Conservation (phyloP, 2,329 filamentous ascomycete species). For the Aspergillus sp. region DNA sequence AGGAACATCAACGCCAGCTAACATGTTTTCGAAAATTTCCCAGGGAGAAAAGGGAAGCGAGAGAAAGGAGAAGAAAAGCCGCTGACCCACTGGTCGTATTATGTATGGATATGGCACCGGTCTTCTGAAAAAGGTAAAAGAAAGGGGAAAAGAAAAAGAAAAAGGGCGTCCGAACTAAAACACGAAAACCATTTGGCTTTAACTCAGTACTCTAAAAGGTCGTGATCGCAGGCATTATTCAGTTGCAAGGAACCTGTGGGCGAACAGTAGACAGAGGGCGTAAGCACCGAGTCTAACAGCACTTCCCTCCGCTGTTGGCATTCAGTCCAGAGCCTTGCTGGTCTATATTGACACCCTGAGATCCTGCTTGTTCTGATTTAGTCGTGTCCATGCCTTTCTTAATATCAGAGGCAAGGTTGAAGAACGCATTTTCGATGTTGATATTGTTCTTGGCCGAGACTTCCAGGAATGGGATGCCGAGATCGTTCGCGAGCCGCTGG, state of each 20-base stretch:
- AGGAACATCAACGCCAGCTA: neutral
- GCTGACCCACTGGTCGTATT: neutral
- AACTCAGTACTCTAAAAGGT: too few species aligned
- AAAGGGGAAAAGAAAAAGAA: too few species aligned
- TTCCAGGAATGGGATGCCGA: slow-evolving; percentile 96
- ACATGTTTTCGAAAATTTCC: too few species aligned
- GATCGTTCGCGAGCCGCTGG: slow-evolving; percentile 86
- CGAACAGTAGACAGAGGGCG: neutral
- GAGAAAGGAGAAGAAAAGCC: neutral
- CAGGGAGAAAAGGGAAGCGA: too few species aligned
- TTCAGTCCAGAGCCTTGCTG: slow-evolving; percentile 46
- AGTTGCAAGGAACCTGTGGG: neutral
- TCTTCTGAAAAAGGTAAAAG: neutral
- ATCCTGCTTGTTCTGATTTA: slow-evolving; percentile 60
- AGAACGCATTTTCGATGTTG: slow-evolving; percentile 99
- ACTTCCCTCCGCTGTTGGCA: slow-evolving; percentile 57
- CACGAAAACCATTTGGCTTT: too few species aligned
- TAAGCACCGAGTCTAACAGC: slow-evolving; percentile 52
- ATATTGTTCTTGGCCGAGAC: slow-evolving; percentile 98
- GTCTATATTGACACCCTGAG: slow-evolving; percentile 60
- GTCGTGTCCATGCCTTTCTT: slow-evolving; percentile 96
- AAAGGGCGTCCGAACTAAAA: too few species aligned
- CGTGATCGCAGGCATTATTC: neutral
- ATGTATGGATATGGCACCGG: neutral
- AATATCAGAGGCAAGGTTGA: slow-evolving; percentile 88